phyloP scores from a whole-genome alignment of 2,329 filamentous ascomycete species.

The Penicillium sp. region DNA sequence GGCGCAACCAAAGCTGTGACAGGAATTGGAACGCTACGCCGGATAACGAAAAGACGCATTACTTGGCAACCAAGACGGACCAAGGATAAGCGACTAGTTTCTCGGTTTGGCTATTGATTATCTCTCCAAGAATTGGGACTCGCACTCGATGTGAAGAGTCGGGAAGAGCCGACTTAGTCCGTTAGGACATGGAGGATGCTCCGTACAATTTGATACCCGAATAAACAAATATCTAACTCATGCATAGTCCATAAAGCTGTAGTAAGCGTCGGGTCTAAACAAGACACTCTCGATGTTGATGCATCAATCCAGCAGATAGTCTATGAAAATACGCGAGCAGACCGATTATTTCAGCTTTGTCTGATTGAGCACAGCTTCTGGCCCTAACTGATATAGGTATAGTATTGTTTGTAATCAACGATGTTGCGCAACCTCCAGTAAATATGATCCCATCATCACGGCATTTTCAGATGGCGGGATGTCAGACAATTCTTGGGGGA shows the following conservation, averaged over 20 bases:
- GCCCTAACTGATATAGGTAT: background rate
- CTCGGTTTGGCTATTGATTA: slow-evolving; percentile 27
- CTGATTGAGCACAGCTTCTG: background rate
- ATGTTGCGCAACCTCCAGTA: slow-evolving; percentile 8
- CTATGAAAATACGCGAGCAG: background rate
- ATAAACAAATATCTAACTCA: background rate
- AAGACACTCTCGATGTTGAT: background rate
- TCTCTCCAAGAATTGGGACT: background rate
- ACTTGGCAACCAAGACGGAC: slow-evolving; percentile 26
- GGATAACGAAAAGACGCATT: slow-evolving; percentile 22
- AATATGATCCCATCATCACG: slow-evolving; percentile 2
- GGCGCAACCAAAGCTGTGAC: slow-evolving; percentile 24
- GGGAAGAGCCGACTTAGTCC: background rate
- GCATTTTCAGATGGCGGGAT: slow-evolving; percentile 6
- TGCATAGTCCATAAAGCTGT: background rate
- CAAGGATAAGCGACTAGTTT: slow-evolving; percentile 31
- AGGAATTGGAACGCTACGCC: slow-evolving; percentile 28
- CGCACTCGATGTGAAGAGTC: background rate
- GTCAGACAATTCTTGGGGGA: slow-evolving; percentile 10
- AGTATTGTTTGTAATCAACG: background rate
- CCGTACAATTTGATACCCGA: background rate
- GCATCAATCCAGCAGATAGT: background rate
- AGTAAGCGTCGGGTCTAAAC: background rate
- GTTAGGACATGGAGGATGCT: background rate
- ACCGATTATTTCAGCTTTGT: background rate